Evolutionary conservation across 495 filamentous ascomycete genomes (phyloP), one percentile per base, ranked within the genome.

Genomic region (Podospora bellae-mahoneyi): DNA sequence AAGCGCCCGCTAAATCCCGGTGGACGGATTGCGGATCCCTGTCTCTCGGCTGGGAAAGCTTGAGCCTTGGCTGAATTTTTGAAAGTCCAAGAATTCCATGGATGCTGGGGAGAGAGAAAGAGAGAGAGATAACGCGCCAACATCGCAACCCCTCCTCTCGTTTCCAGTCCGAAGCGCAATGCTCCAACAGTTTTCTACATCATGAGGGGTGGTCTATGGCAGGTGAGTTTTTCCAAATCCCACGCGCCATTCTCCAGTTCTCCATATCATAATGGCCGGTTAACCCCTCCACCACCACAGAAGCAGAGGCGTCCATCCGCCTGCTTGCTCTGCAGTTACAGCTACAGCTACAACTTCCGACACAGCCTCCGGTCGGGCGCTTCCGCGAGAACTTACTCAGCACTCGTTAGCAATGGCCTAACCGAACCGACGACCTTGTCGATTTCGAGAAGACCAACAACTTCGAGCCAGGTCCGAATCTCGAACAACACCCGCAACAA

Each of bases 141-240:
- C 7, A 48, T 48, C 39, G 7, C 39, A 48, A 48, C 39, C 39
- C 39, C 39, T 48, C 39, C 39, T 16, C 39, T 48, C 39, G 1
- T 48, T 48, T 13, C 1, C 9, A 20, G 59, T 57, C n/a, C 32
- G 62, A 54, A 62, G 63, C 67, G 73, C 72, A 62, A 77, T 77
- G 75, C 72, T 68, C 68, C 53, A 53, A 55, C 19, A 60, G 23
- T 48, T 62, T 64, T 65, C 64, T 73, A 39, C 44, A 78, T 78
- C 73, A 77, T 78, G 64, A 70, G 76, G 67, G 72, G 74, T 44
- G 72, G 74, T 71, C n/a, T 77, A 72, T 77, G 75, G 73, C 73
- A 78, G 70, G 76, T 76, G 65, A 58, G 69, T 66, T n/a, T 32
- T 32, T 32, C 4, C 23, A 23, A 32, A 5, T 32, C 1, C 30